Percentiles rank a stretch among this genome's conserved stretches.
These are phyloP conservation scores for Ceratocystis smalleyi DNA, from an alignment of 2,329 filamentous ascomycete genomes.

Conservation along the genomic window DNA sequence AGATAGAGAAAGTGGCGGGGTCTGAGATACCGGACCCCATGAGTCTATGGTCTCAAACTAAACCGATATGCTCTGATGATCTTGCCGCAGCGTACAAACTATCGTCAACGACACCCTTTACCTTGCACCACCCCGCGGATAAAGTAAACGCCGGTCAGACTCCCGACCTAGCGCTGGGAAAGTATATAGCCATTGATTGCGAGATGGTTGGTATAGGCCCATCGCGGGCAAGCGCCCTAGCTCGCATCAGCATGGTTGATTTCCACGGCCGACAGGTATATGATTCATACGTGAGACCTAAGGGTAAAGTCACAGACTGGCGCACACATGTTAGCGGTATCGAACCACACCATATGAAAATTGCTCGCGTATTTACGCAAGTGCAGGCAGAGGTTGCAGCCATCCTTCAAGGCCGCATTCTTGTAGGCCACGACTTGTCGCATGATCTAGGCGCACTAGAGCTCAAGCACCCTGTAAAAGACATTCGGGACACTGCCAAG, in stretches of 20 bases:
- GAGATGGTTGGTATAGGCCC: conserved; percentile 91
- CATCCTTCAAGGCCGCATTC: conserved; percentile 53
- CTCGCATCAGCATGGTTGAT: conserved; percentile 79
- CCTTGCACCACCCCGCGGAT: conserved; percentile 32
- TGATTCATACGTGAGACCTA: conserved; percentile 76
- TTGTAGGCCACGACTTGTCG: conserved; percentile 71
- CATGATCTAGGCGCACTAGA: conserved; percentile 65
- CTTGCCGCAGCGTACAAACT: conserved; percentile 47
- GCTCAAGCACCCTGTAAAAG: conserved; percentile 59
- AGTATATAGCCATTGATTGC: conserved; percentile 87
- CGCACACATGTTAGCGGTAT: conserved; percentile 77
- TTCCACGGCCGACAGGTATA: conserved; percentile 87
- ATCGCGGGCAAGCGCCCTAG: conserved; percentile 58
- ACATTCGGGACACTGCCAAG: conserved; percentile 73
- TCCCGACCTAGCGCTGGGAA: conserved; percentile 54
- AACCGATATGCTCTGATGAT: conserved; percentile 44
- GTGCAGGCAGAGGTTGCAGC: conserved; percentile 59
- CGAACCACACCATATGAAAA: conserved; percentile 52
- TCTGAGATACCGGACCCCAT: conserved; percentile 33
- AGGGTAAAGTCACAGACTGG: conserved; percentile 74
- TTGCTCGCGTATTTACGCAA: conserved; percentile 54
- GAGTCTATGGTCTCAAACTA: conserved; percentile 44
- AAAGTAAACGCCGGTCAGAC: conserved; percentile 50
- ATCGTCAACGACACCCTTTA: conserved; percentile 33
- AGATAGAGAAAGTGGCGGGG: conserved; percentile 25